Base-by-base conservation (phyloP, 2,329 filamentous ascomycete genomes). In the Botrytis pseudocinerea region DNA sequence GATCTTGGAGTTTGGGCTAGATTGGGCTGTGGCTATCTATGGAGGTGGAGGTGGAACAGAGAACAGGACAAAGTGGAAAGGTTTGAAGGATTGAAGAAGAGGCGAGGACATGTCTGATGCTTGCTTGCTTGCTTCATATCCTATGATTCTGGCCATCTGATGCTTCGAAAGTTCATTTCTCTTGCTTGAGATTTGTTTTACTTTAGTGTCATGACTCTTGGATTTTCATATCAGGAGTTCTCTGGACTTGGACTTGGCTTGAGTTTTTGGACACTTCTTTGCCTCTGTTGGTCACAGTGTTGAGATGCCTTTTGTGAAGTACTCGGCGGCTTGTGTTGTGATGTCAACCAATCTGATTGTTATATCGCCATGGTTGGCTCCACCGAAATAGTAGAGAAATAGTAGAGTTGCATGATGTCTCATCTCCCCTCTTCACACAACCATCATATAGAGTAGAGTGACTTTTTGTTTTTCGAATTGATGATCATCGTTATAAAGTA, bases 401-500 rank as follows among this genome's bases (percentile, higher is more conserved):
- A 35, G 35, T 44, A 32, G 10, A 12, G 42, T 25, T 46, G 40
- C 38, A 64, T 18, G 38, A 57, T 6, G 25, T 42, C 48, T 12
- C 16, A 28, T 40, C 7, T 28, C 8, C n/a, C 18, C 10, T 42
- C 46, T 42, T 32, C 65, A 40, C n/a, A 42, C n/a, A 32, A 42
- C 18, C 46, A 35, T 35, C 14, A n/a, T 54, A 18, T 35, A 35
- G 46, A 62, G 54, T 40, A 40, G 51, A 60, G 51, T 70, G 54
- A 54, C 16, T 69, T 63, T 65, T 54, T 44, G n/a, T n/a, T 73
- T 64, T 61, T 73, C 25, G 40, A 62, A 61, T 70, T 61, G 66
- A 54, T 63, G 65, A 57, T 73, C 57, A 70, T 63, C 57, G 38
- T 62, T 61, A 69, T 64, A 59, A 40, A 72, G 63, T 73, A 73